Base-by-base conservation (phyloP, 345 rosid species). In the Moricandia moricandioides region DNA sequence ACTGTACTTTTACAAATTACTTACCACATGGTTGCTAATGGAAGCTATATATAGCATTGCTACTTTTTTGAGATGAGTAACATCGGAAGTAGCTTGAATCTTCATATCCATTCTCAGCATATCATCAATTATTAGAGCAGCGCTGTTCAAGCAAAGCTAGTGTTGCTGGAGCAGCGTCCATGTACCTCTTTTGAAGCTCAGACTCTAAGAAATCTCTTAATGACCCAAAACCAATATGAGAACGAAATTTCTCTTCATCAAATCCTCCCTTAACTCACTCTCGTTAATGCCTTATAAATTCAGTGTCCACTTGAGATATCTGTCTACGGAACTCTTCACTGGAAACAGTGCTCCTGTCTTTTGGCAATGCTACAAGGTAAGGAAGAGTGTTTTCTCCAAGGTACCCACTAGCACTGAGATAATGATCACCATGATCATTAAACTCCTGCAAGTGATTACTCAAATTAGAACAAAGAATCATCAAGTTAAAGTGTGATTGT, bases 141-240 rank as follows among this genome's bases (percentile, higher is more conserved):
- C 97, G 92, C 77, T 92, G 90, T 79, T 95, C 98, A 76, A 95
- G 97, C 84, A 92, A 84, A 77, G 97, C 99, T 62, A 95, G 91
- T 63, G 98, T 95, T 51, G 98, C 90, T 30, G 99, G 98, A 27
- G 98, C 85, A 47, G 98, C 92, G 76, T 95, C 98, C 77, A 85
- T 89, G 82, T 95, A 90, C 75, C 97, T 90, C 84, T 87, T 92
- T 81, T 95, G 96, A 72, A 95, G 98, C 76, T 95, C 98, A 14
- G 84, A 86, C 78, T 90, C 99, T 81, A 92, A 83, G 80, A 75
- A 95, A 70, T 90, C 92, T 79, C 90, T 90, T 79, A 94, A 77
- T 26, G 93, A 91, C 47, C 87, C 82, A 75, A 94, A 94, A 74
- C 98, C 97, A 71, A 94, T 82, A 67, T 74, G 69, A 0, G 91